Conservation (phyloP, 2,329 filamentous ascomycete genomes). For the Plectosphaerella plurivora region DNA sequence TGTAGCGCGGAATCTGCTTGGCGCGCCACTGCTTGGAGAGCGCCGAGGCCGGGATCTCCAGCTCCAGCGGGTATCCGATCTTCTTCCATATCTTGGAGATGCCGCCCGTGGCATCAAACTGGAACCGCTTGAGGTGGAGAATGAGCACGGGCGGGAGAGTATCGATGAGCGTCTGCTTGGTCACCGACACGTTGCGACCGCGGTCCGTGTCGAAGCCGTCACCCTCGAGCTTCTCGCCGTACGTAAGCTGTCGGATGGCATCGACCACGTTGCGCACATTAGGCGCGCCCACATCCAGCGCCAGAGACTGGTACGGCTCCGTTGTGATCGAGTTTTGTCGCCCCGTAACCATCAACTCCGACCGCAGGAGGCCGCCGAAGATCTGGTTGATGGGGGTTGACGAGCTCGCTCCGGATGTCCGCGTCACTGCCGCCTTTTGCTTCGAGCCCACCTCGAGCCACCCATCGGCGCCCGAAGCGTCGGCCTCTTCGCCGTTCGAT, state of each 20-base stretch:
- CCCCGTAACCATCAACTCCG: conserved; percentile 81
- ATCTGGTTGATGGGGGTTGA: conserved; percentile 90
- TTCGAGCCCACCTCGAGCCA: conserved; percentile 95
- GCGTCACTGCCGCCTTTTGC: conserved; percentile 81
- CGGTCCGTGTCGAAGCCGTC: conserved; percentile 72
- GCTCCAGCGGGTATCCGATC: conserved; percentile 87
- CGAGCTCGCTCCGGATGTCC: conserved; percentile 71
- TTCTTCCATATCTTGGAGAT: conserved; percentile 99
- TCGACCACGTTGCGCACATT: conserved; percentile 89
- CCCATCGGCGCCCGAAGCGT: conserved; percentile 45
- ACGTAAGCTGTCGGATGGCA: conserved; percentile 79
- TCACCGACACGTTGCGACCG: conserved; percentile 67
- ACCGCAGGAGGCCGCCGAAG: conserved; percentile 86
- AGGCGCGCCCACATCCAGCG: conserved; percentile 86
- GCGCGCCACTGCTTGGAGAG: conserved; percentile 73
- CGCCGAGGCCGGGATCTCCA: conserved; percentile 89
- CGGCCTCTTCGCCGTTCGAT: conserved; percentile 18
- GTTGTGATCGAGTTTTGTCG: conserved; percentile 87
- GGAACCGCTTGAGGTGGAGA: conserved; percentile 93
- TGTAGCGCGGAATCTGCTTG: conserved; percentile 73
- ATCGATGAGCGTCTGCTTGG: conserved; percentile 94
- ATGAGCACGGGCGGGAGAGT: conserved; percentile 87
- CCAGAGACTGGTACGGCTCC: conserved; percentile 90
- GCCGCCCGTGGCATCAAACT: conserved; percentile 82
- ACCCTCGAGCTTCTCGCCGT: conserved; percentile 77